Base-by-base conservation (phyloP, 2,329 filamentous ascomycete genomes). In the Trichophyton equinum region DNA sequence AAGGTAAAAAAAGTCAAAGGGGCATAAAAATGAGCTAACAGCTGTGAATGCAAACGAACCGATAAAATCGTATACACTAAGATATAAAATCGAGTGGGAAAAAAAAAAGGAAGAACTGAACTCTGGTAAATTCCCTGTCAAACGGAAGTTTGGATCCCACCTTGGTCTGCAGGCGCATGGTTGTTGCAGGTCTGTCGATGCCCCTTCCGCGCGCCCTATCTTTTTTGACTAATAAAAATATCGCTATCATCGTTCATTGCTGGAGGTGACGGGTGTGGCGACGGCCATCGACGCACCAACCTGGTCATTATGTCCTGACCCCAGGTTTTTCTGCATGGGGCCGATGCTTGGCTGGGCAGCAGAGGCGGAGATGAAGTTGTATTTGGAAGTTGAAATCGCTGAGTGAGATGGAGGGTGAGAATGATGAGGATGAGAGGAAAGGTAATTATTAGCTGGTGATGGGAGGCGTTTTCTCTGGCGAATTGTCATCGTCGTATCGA, bases 361-460 rank as follows among this genome's bases (percentile, higher is more conserved):
- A 25, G 55, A 57, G 36, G 55, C 55, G 55, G 40, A 40, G 55
- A 57, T 57, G 55, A 57, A 57, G 55, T 42, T 57, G 55, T 44
- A 57, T 57, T 55, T 55, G 51, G 51, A 55, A 55, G 51, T 36
- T 55, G 51, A 55, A 36, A 55, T 55, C 51, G 51, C 51, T 55
- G 51, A 20, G 5, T 42, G 56, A 44, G 56, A 58, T 33, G 40
- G 57, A 59, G 25, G 57, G 44, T 30, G 47, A 56, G 58, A 33
- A 27, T 46, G 46, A 20, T 55, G 20, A 36, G 51, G 33, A 18
- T 55, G 51, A 18, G 51, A 36, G 15, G 51, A 36, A 25, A 36
- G 56, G 36, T 27, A 46, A n/a, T 58, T 42, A 58, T 25, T 42
- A 36, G 56, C 18, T 22, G 33, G 33, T 13, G 44, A 51, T 18